These are phyloP conservation scores for Thuidium tamariscinum DNA, from an alignment of 225 moss, liverwort and hornwort species.

Conservation along the genomic window DNA sequence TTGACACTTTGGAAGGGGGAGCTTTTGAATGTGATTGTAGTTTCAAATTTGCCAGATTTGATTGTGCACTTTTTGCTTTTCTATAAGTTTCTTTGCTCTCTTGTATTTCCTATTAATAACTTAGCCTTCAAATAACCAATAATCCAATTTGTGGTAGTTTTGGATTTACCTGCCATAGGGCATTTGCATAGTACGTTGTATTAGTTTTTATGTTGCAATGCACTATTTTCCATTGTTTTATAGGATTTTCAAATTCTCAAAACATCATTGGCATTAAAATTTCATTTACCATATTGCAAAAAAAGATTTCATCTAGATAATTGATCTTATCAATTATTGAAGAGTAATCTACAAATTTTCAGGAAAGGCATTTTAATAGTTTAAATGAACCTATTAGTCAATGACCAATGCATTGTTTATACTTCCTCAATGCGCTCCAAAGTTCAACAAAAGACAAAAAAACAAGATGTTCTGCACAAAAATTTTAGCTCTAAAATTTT, in stretches of 20 bases:
- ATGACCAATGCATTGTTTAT: background rate
- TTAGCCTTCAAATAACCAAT: no score
- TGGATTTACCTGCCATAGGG: no score
- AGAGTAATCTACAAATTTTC: background rate
- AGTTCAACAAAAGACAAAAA: background rate
- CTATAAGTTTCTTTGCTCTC: no score
- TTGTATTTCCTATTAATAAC: no score
- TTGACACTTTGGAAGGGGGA: no score
- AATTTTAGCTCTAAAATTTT: background rate
- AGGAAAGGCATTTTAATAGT: background rate
- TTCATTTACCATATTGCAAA: background rate
- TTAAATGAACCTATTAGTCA: background rate
- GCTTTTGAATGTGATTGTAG: no score
- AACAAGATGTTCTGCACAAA: fast-evolving
- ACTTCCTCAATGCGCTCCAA: background rate
- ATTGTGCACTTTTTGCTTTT: no score
- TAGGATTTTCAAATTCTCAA: background rate
- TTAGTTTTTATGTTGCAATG: background rate
- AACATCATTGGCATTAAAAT: background rate
- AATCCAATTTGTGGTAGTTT: no score
- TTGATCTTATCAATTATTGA: background rate
- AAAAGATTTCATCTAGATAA: fast-evolving
- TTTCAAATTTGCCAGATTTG: no score
- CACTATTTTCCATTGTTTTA: background rate
- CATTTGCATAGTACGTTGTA: fast-evolving